Evolutionary conservation across 2,329 filamentous ascomycete genomes (phyloP), one percentile per base, ranked within the genome.

Genomic region (Pyrenochaeta sp.): DNA sequence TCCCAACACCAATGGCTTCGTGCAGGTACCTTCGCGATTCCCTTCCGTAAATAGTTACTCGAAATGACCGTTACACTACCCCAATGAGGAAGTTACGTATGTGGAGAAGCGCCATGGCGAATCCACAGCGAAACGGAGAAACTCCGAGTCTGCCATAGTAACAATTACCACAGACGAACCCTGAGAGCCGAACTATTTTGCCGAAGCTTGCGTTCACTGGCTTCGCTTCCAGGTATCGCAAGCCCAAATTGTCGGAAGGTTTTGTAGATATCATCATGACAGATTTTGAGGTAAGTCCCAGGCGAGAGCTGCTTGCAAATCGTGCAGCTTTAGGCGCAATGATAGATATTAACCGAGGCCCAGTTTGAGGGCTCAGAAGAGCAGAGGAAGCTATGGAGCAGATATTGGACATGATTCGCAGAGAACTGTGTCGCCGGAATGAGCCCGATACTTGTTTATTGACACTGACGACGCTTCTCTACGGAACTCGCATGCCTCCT

Each of bases 121-220:
- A 44, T 52, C 41, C 23, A 30, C 30, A 47, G 42, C 46, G 37
- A 48, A 31, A 29, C 40, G 45, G 48, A 58, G 46, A 46, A 45
- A 43, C 33, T 51, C 49, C 45, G 30, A 58, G 54, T 51, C 58
- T 70, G 45, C n/a, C n/a, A n/a, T n/a, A n/a, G n/a, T n/a, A n/a
- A 69, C 57, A 58, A 47, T 51, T 29, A 49, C 48, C 50, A 46
- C 45, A 88, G 81, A 82, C 92, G 77, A 98, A 98, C 69, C 94
- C 93, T 1, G 94, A 98, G 75, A 84, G 86, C 20, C 85, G 95
- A 58, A 78, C 82, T 0, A 82, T 86, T 1, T 82, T 99, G 4
- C 93, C 94, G 0, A 85, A 85, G 39, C 81, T 95, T 58, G 94
- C 95, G 0, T 98, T 97, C 73, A 86, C 83, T 20, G 84, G 87